phyloP scores from a whole-genome alignment of 2,329 filamentous ascomycete genomes.

The Berkeleyomyces basicola region DNA sequence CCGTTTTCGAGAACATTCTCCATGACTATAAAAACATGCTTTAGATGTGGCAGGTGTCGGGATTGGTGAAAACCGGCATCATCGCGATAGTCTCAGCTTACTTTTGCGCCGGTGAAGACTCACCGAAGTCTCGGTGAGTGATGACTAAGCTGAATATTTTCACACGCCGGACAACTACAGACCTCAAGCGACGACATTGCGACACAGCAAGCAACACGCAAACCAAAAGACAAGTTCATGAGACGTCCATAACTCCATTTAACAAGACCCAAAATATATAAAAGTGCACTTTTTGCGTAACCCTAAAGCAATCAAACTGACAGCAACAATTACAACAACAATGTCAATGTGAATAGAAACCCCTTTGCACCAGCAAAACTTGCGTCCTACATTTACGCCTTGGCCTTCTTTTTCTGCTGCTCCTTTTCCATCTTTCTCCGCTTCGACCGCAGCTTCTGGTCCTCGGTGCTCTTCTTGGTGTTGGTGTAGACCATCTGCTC shows the following conservation, averaged over 20 bases:
- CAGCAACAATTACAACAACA: constrained; percentile 8
- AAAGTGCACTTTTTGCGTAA: constrained; percentile 12
- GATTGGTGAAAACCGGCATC: not conserved
- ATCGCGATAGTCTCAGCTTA: not conserved
- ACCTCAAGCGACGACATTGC: not conserved
- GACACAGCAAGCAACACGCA: not conserved
- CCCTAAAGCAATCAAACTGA: constrained; percentile 6
- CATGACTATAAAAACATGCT: not conserved
- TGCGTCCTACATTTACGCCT: constrained; percentile 4
- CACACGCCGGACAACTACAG: not conserved
- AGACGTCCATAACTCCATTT: constrained; percentile 9
- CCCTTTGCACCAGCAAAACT: not conserved
- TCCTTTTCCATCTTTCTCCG: constrained; percentile 72
- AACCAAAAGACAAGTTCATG: not conserved
- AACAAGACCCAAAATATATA: constrained; percentile 13
- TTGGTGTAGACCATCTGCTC: constrained; percentile 97
- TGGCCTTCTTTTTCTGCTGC: constrained; percentile 26
- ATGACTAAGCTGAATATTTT: constrained; percentile 6
- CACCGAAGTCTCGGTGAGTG: constrained; percentile 2
- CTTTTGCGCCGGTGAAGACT: constrained; percentile 10
- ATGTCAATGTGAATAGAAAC: constrained; percentile 7
- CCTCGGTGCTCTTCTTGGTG: constrained; percentile 80
- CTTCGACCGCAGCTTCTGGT: constrained; percentile 75
- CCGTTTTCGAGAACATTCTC: not conserved
- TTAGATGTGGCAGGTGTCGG: not conserved